Conservation (phyloP, 768 basidiomycete genomes). For the Rubroboletus pulcherrimus region DNA sequence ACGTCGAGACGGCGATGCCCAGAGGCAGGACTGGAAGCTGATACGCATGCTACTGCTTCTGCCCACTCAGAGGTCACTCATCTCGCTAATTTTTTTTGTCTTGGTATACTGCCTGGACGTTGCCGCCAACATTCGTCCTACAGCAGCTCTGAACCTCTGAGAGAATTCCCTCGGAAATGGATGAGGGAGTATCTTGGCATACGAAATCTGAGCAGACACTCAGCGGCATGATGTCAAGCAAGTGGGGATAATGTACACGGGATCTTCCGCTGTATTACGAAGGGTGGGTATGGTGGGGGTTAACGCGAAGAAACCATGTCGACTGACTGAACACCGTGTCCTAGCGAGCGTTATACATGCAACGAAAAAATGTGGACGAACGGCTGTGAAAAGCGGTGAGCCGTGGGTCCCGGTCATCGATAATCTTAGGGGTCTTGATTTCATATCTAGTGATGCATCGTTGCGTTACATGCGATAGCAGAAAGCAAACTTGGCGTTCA, state of each 20-base stretch:
- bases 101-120: constrained; percentile 13
- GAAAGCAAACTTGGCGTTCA: constrained; percentile 5
- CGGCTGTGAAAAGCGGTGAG: constrained; percentile 5
- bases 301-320: constrained; percentile 6
- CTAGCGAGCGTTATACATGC: constrained; percentile 2
- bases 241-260: constrained; percentile 6
- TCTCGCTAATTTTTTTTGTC: constrained; percentile 20
- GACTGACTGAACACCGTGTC: background rate
- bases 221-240: background rate
- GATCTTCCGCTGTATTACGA: background rate
- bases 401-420: constrained; percentile 13
- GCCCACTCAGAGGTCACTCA: constrained; percentile 28
- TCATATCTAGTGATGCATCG: constrained; percentile 27
- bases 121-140: constrained; percentile 2
- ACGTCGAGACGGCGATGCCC: constrained; percentile 20
- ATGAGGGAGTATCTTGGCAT: background rate
- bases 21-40: constrained; percentile 25
- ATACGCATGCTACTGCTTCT: constrained; percentile 25
- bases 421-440: constrained; percentile 25
- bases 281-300: constrained; percentile 2
- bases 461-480: constrained; percentile 15
- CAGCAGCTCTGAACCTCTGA: background rate
- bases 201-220: background rate
- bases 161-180: constrained; percentile 24
- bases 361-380: constrained; percentile 11